Evolutionary conservation across 2,329 filamentous ascomycete genomes (phyloP).

Genomic region (Raffaelea arxii): DNA sequence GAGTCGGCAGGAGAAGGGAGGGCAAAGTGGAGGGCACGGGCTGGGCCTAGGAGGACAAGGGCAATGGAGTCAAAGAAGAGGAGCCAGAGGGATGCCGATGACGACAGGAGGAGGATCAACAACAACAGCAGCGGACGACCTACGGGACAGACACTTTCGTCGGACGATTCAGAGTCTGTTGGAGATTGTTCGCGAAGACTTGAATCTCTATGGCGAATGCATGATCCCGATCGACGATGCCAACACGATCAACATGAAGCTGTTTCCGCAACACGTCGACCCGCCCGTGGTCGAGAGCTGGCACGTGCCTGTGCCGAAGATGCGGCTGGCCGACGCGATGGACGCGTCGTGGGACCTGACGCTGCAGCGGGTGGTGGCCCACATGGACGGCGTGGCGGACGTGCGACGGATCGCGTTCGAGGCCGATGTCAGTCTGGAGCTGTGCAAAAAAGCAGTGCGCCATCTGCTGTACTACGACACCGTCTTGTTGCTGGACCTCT

Average conservation of each 20-base stretch:
- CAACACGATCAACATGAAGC: slow-evolving; percentile 92
- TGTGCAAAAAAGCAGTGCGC: slow-evolving; percentile 77
- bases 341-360: slow-evolving; percentile 67
- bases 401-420: slow-evolving; percentile 77
- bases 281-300: slow-evolving; percentile 73
- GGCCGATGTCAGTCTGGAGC: slow-evolving; percentile 76
- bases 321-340: slow-evolving; percentile 54
- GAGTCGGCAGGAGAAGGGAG: slow-evolving; percentile 34
- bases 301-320: slow-evolving; percentile 78
- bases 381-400: slow-evolving; percentile 86
- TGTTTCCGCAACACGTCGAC: slow-evolving; percentile 73
- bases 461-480: slow-evolving; percentile 92
- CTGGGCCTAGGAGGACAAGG: too few species aligned
- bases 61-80: too few species aligned
- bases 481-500: slow-evolving; percentile 83
- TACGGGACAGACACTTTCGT: slow-evolving; percentile 23
- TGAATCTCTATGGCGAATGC: slow-evolving; percentile 96
- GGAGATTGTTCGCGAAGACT: slow-evolving; percentile 70
- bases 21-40: slow-evolving; percentile 5
- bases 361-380: slow-evolving; percentile 66
- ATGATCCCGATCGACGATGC: slow-evolving; percentile 96
- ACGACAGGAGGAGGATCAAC: too few species aligned
- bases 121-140: slow-evolving; percentile 15
- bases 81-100: slow-evolving; percentile 15
- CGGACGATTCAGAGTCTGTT: slow-evolving; percentile 74